phyloP scores from a whole-genome alignment of 2,329 filamentous ascomycete genomes.

The Penicillium glabrum region DNA sequence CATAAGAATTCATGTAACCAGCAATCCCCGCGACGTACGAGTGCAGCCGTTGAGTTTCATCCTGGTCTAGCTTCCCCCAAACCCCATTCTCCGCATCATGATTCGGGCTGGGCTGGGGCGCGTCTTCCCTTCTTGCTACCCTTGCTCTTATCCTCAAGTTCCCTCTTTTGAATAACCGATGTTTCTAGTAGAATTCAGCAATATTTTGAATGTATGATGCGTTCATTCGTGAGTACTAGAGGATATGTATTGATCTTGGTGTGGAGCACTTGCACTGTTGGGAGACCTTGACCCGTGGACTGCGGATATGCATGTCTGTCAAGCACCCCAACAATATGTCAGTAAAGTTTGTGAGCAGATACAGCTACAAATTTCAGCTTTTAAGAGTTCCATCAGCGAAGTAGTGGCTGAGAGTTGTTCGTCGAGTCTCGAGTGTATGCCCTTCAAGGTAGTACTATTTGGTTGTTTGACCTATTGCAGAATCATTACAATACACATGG shows the following conservation, averaged over 20 bases:
- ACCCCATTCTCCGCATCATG: slow-evolving; percentile 19
- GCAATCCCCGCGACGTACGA: slow-evolving; percentile 1
- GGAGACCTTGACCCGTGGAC: not conserved
- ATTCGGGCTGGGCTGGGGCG: slow-evolving; percentile 16
- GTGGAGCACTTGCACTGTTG: not conserved
- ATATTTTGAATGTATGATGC: too few relatives aligned
- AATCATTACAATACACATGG: not conserved
- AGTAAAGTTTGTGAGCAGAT: not conserved
- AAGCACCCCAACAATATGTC: not conserved
- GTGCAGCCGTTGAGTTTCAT: slow-evolving; percentile 23
- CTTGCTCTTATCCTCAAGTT: not conserved
- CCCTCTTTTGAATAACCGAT: not conserved
- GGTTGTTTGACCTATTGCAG: not conserved
- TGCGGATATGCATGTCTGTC: not conserved
- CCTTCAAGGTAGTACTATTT: not conserved
- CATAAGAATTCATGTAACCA: slow-evolving; percentile 7
- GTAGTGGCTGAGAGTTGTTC: not conserved
- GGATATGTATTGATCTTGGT: too few relatives aligned
- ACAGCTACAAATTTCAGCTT: not conserved
- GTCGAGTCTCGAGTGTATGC: not conserved
- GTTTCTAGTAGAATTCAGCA: not conserved
- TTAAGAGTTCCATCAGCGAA: not conserved
- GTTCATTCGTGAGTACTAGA: too few relatives aligned
- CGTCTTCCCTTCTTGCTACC: not conserved
- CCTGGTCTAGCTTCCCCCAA: slow-evolving; percentile 11